Percentiles rank a stretch among this genome's conserved stretches.
Evolutionary conservation across 352 stramenopile genomes (phyloP).

Genomic region (Phytophthora agathidicida): DNA sequence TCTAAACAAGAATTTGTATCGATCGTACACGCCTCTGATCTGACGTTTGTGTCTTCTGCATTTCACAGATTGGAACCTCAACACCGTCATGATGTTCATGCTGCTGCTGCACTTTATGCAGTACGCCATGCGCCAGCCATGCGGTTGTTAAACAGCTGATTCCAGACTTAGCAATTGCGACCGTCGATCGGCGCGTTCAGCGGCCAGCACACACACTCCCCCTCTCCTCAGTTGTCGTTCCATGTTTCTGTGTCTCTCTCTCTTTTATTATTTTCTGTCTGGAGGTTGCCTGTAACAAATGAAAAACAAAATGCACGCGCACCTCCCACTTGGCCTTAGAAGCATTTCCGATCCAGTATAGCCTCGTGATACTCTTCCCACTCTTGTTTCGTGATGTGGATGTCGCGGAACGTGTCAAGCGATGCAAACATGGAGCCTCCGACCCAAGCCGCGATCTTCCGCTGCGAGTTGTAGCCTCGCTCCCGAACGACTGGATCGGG

Average conservation of each 20-base stretch:
- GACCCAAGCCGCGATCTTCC: conserved; percentile 88
- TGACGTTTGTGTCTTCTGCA: conserved; percentile 8
- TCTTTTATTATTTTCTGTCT: conserved; percentile 22
- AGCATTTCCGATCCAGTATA: conserved; percentile 87
- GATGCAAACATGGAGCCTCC: conserved; percentile 91
- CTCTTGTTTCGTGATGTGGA: conserved; percentile 89
- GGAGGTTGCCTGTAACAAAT: conserved; percentile 23
- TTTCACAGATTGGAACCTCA: conserved; percentile 75
- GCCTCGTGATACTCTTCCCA: conserved; percentile 91
- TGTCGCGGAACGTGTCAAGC: conserved; percentile 86
- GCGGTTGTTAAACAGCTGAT: conserved; percentile 64
- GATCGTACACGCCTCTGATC: no score
- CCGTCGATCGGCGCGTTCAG: not conserved
- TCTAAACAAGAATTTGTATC: no score
- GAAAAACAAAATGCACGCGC: conserved; percentile 27
- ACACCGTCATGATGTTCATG: conserved; percentile 87
- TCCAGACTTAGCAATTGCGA: not conserved
- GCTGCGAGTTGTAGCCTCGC: conserved; percentile 88
- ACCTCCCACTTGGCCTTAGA: conserved; percentile 37
- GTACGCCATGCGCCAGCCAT: conserved; percentile 85
- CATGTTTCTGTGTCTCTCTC: conserved; percentile 32
- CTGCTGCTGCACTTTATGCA: conserved; percentile 89
- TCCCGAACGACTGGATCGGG: conserved; percentile 80
- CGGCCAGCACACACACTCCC: not conserved
- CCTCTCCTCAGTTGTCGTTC: conserved; percentile 25